phyloP scores from a whole-genome alignment of 345 rosid species.

The Psidium friedrichsthalianum region DNA sequence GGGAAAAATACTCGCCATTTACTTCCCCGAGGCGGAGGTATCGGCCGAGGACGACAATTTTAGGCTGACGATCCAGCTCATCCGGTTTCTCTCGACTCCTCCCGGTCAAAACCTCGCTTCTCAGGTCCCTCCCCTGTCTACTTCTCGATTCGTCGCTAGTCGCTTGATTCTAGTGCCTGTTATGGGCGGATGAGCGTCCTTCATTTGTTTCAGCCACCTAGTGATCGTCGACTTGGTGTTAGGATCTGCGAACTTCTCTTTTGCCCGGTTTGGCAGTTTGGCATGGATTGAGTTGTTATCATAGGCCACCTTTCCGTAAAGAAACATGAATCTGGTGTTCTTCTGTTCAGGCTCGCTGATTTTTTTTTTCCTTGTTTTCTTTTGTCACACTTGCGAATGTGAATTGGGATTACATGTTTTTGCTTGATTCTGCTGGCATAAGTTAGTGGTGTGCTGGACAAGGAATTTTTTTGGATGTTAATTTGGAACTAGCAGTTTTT shows the following conservation, averaged over 20 bases:
- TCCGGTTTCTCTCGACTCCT: slow-evolving; percentile 50
- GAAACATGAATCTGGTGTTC: background rate
- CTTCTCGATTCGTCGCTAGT: background rate
- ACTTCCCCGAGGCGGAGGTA: slow-evolving; percentile 50
- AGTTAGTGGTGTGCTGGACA: background rate
- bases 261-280: background rate
- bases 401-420: background rate
- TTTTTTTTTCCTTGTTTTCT: background rate
- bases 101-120: slow-evolving; percentile 39
- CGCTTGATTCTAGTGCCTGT: background rate
- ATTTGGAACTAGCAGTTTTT: background rate
- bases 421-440: background rate
- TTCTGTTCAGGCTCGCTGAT: background rate
- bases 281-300: background rate
- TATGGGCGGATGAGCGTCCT: background rate
- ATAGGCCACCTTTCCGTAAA: background rate
- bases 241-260: background rate
- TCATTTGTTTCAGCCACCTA: background rate
- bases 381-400: background rate
- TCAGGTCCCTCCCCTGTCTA: slow-evolving; percentile 33
- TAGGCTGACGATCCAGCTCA: slow-evolving; percentile 43
- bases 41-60: slow-evolving; percentile 39
- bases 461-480: background rate
- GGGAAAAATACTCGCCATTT: slow-evolving; percentile 34
- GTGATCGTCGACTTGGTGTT: background rate